Evolutionary conservation across 2,329 filamentous ascomycete species (phyloP), one percentile per base, ranked within the genome.

Genomic region (Exophiala lecanii-corni): DNA sequence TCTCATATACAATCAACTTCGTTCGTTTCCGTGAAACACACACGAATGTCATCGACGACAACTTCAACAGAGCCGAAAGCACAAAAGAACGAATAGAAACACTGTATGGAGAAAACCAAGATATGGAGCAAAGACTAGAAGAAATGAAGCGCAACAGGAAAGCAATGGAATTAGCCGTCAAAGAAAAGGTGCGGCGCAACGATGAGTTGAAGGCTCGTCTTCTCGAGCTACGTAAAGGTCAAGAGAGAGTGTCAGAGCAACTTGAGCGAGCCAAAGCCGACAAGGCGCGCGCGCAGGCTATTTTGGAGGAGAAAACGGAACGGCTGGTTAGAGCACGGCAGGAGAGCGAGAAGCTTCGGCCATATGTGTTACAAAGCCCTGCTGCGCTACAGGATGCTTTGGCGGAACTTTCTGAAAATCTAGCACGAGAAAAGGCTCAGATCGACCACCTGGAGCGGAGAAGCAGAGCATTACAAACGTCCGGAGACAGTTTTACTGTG

Each of bases 1-100:
- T 98, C 63, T 94, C 87, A 53, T 96, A 96, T 66, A 79, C 97
- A 52, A 98, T 98, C 72, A 98, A 98, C 68, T 98, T 98, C 66
- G 89, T 97, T 55, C 82, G 92, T 40, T 98, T 97, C 69, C 85
- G 92, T 57, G 89, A 96, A 69, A 89, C 84, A 50, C 91, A 97
- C 65, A 94, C 89, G 1, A 72, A 74, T 28, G 81, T 92, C 20
- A 95, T 97, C 52, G 89, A 96, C 62, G 81, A 94, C 62, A 86
- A 97, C 67, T 92, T 92, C 70, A 92, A 95, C 71, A 89, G 87
- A 58, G 79, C 86, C 9, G 88, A 96, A 66, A 79, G 78, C 46
- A 89, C 86, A 2, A 96, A 95, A 67, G 73, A 82, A 39, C 81
- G 85, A 49, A 96, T 97, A 58, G 91, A 97, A 66, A 77, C 82